Evolutionary conservation across 148 eudicot species (phyloP).

Genomic region (Bassia scoparia): DNA sequence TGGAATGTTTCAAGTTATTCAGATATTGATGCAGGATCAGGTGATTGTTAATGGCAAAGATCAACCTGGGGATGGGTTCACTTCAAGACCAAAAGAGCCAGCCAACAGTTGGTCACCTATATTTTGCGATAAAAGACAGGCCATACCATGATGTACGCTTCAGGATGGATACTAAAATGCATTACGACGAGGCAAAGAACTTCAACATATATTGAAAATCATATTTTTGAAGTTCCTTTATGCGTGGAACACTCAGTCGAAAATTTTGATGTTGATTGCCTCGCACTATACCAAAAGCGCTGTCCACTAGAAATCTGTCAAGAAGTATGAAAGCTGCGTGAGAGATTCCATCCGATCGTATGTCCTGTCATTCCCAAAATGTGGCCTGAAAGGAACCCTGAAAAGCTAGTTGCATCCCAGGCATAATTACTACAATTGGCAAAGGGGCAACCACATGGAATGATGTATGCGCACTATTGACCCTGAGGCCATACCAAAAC

Average conservation of each 20-base stretch:
- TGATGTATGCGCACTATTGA: slow-evolving; percentile 81
- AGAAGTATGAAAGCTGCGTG: slow-evolving; percentile 65
- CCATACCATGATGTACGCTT: slow-evolving; percentile 62
- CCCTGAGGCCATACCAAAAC: slow-evolving; percentile 39
- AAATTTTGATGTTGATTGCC: slow-evolving; percentile 63
- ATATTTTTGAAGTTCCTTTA: slow-evolving; percentile 81
- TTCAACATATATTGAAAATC: slow-evolving; percentile 86
- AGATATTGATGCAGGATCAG: slow-evolving; percentile 76
- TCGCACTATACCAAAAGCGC: slow-evolving; percentile 72
- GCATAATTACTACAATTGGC: slow-evolving; percentile 82
- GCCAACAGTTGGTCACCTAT: slow-evolving; percentile 50
- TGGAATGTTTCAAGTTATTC: slow-evolving; percentile 88
- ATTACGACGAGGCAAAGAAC: slow-evolving; percentile 60
- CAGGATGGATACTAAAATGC: slow-evolving; percentile 81
- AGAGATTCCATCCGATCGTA: slow-evolving; percentile 67
- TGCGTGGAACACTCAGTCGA: slow-evolving; percentile 51
- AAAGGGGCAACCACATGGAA: slow-evolving; percentile 71
- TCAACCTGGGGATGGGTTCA: slow-evolving; percentile 28
- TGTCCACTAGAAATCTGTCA: slow-evolving; percentile 64
- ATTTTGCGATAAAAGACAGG: slow-evolving; percentile 50
- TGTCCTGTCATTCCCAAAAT: slow-evolving; percentile 77
- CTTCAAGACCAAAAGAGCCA: slow-evolving; percentile 37
- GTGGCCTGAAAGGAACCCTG: slow-evolving; percentile 95
- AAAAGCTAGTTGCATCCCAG: slow-evolving; percentile 67
- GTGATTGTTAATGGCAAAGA: slow-evolving; percentile 32